These are phyloP conservation scores for Geoglossum cookeanum DNA, from an alignment of 2,329 filamentous ascomycete genomes.

Conservation along the genomic window DNA sequence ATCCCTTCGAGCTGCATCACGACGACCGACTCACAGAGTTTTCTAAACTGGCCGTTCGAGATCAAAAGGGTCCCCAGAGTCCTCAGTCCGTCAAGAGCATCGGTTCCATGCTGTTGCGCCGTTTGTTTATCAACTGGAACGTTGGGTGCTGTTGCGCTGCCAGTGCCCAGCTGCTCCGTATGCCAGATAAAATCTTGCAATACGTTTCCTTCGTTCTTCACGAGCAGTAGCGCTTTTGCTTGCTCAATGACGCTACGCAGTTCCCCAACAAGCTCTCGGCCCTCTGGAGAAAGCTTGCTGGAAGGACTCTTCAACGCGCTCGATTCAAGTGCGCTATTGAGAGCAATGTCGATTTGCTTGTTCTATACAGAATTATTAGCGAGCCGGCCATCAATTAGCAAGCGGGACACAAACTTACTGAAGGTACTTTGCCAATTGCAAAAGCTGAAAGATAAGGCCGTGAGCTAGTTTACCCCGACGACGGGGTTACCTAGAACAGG, in stretches of 20 bases:
- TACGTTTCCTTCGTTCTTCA: slow-evolving; percentile 88
- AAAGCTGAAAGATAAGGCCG: slow-evolving; percentile 39
- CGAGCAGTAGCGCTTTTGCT: slow-evolving; percentile 66
- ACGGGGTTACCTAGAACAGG: not conserved
- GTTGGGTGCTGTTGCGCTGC: slow-evolving; percentile 39
- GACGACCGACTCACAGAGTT: slow-evolving; percentile 44
- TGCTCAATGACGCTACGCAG: slow-evolving; percentile 62
- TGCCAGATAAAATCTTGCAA: slow-evolving; percentile 97
- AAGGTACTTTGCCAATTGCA: slow-evolving; percentile 74
- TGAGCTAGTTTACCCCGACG: slow-evolving; percentile 6
- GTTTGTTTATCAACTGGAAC: slow-evolving; percentile 56
- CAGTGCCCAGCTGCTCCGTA: slow-evolving; percentile 53
- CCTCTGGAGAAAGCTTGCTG: slow-evolving; percentile 62
- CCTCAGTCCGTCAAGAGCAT: slow-evolving; percentile 67
- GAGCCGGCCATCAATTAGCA: not conserved
- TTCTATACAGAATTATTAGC: slow-evolving; percentile 37
- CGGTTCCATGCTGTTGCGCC: slow-evolving; percentile 64
- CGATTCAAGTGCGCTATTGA: slow-evolving; percentile 71
- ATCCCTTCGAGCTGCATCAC: not conserved
- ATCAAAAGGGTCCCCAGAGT: slow-evolving; percentile 78
- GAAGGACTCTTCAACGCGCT: slow-evolving; percentile 51
- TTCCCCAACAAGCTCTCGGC: slow-evolving; percentile 58
- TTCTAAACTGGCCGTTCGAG: slow-evolving; percentile 91
- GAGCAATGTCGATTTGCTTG: slow-evolving; percentile 82
- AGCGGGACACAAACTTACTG: slow-evolving; percentile 33